Conservation (phyloP, 2,329 filamentous ascomycete genomes). For the Aphanoascus verrucosus region DNA sequence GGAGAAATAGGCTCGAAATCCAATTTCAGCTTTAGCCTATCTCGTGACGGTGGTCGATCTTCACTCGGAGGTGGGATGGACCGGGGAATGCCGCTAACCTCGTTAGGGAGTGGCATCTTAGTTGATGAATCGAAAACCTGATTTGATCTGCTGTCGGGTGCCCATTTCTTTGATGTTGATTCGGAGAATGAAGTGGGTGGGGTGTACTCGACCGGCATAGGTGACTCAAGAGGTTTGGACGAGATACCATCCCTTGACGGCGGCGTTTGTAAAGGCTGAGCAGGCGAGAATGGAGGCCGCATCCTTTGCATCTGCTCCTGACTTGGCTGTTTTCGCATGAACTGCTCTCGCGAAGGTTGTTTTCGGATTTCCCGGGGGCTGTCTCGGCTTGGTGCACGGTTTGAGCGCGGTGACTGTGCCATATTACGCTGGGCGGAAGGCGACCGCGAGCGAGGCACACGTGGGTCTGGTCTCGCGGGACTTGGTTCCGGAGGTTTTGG, state of each 20-base stretch:
- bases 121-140: neutral
- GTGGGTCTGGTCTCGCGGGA: slow-evolving; percentile 19
- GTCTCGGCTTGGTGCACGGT: slow-evolving; percentile 31
- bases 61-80: neutral
- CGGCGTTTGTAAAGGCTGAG: slow-evolving; percentile 21
- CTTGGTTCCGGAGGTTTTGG: slow-evolving; percentile 21
- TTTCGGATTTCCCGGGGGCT: slow-evolving; percentile 24
- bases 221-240: slow-evolving; percentile 9
- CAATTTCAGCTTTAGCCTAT: neutral
- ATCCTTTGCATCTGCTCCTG: slow-evolving; percentile 31
- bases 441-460: slow-evolving; percentile 22
- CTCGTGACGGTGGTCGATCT: neutral
- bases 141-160: neutral
- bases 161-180: slow-evolving; percentile 6
- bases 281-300: slow-evolving; percentile 24
- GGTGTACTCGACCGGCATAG: neutral
- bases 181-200: slow-evolving; percentile 10
- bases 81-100: neutral
- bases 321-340: slow-evolving; percentile 28
- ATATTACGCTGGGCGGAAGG: slow-evolving; percentile 22
- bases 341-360: slow-evolving; percentile 29
- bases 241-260: slow-evolving; percentile 19
- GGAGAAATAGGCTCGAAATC: slow-evolving; percentile 3
- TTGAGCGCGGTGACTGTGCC: slow-evolving; percentile 25
- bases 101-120: neutral